Evolutionary conservation across 176 grass and related monocot genomes (phyloP), one percentile per base, ranked within the genome.

Genomic region (Aegilops tauschii): DNA sequence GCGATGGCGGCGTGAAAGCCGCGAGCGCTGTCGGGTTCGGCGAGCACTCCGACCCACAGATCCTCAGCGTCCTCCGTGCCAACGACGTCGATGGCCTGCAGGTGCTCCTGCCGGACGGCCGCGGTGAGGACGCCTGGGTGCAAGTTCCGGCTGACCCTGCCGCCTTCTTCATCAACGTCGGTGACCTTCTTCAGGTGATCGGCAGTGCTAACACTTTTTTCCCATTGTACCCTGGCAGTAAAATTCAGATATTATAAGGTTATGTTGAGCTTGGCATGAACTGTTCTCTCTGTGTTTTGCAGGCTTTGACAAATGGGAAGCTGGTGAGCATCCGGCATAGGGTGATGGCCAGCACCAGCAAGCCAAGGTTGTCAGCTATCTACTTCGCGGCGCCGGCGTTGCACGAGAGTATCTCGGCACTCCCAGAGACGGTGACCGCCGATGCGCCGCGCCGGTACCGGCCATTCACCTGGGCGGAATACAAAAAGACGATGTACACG

Each of bases 401-500:
- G 58, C 82, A 90, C 54, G 68, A 92, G 7, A 20, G 65, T 6
- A 89, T 99, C 54, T 69, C 83, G 2, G 80, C 89, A 1, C 61
- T 94, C 3, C 87, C 40, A 25, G 92, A 93, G 83, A 94, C 52
- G 63, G 85, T 99, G 21, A 61, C 80, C 27, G 39, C 76, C 10
- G 77, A 5, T 20, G 28, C 58, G 78, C 89, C 85, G 0, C 36
- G 85, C 49, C 80, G 79, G 29, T 99, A 99, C 47, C 85, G 85
- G 11, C 66, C 92, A 0, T 96, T 96, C 85, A 99, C 97, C 18
- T 99, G 92, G 94, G 86, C 75, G 6, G 97, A 99, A 80, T 99
- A 94, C 92, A 98, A 98, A 90, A 96, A 85, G 89, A 81, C 87
- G 34, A 99, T 99, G 97, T 99, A 96, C 66, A 78, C 79, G 67